A percentile compares a stretch with the other conserved stretches of the same genome.
These are phyloP conservation scores for Vitis hybrid DNA, from an alignment of 177 flowering plant genomes.

Conservation along the genomic window DNA sequence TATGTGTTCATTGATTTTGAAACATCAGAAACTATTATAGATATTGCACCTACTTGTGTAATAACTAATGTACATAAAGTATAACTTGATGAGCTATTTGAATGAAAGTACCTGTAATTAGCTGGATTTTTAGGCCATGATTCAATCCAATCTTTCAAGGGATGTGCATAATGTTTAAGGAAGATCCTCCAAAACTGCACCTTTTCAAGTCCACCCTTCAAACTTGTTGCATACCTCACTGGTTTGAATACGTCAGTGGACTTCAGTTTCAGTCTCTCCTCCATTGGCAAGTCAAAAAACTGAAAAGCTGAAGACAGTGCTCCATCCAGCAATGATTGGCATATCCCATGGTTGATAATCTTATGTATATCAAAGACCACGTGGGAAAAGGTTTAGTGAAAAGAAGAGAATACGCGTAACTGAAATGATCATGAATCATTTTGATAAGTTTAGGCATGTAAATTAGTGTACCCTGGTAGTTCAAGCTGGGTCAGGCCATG, in stretches of 20 bases:
- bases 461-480: too few species aligned
- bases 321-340: slow-evolving; percentile 25
- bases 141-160: slow-evolving; percentile 41
- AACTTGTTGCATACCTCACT: slow-evolving; percentile 46
- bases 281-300: slow-evolving; percentile 42
- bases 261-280: slow-evolving; percentile 32
- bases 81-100: too few species aligned
- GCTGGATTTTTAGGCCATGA: slow-evolving; percentile 52
- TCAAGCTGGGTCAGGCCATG: not conserved
- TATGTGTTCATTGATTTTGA: too few species aligned
- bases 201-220: slow-evolving; percentile 42
- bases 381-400: not conserved
- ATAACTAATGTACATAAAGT: too few species aligned
- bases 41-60: too few species aligned
- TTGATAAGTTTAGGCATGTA: too few species aligned
- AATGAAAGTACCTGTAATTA: slow-evolving; percentile 30
- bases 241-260: slow-evolving; percentile 55
- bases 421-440: too few species aligned
- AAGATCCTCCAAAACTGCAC: slow-evolving; percentile 57
- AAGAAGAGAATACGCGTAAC: too few species aligned
- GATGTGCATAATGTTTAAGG: slow-evolving; percentile 65
- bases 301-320: slow-evolving; percentile 27
- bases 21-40: too few species aligned
- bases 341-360: slow-evolving; percentile 52
- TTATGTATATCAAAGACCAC: not conserved